phyloP scores from a whole-genome alignment of 306 rosid genomes.

The Rubus parviflorus region DNA sequence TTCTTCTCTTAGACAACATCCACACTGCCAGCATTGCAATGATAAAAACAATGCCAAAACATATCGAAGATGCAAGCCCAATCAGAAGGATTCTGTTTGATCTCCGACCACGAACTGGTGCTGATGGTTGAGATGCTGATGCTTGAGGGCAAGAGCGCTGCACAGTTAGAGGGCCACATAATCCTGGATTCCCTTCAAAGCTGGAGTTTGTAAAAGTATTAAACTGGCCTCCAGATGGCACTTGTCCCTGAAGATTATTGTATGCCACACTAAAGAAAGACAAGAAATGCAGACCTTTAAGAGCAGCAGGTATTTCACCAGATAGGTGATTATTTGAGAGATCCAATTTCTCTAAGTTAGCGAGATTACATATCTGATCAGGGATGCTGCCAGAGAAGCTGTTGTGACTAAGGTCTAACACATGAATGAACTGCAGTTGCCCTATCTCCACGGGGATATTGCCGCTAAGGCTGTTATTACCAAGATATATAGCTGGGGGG shows the following conservation, averaged over 20 bases:
- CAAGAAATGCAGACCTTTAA: constrained; percentile 67
- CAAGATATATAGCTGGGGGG: constrained; percentile 73
- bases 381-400: constrained; percentile 77
- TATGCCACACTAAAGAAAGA: constrained; percentile 76
- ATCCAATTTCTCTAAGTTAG: constrained; percentile 74
- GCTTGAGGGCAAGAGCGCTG: constrained; percentile 55
- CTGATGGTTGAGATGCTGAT: constrained; percentile 23
- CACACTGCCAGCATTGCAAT: constrained; percentile 51
- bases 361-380: constrained; percentile 55
- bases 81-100: constrained; percentile 47
- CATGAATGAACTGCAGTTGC: constrained; percentile 55
- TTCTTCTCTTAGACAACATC: constrained; percentile 81
- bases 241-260: constrained; percentile 73
- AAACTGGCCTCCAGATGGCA: constrained; percentile 84
- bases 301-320: constrained; percentile 78
- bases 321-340: constrained; percentile 65
- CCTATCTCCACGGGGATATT: constrained; percentile 67
- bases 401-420: constrained; percentile 60
- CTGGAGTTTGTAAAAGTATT: constrained; percentile 65
- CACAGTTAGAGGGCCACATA: constrained; percentile 57
- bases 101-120: constrained; percentile 20
- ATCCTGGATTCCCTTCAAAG: constrained; percentile 62
- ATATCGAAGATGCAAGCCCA: constrained; percentile 41
- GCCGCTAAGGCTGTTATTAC: constrained; percentile 62
- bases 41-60: constrained; percentile 52